Conservation (phyloP, 208 protist genomes). For the Phytomonas francai region DNA sequence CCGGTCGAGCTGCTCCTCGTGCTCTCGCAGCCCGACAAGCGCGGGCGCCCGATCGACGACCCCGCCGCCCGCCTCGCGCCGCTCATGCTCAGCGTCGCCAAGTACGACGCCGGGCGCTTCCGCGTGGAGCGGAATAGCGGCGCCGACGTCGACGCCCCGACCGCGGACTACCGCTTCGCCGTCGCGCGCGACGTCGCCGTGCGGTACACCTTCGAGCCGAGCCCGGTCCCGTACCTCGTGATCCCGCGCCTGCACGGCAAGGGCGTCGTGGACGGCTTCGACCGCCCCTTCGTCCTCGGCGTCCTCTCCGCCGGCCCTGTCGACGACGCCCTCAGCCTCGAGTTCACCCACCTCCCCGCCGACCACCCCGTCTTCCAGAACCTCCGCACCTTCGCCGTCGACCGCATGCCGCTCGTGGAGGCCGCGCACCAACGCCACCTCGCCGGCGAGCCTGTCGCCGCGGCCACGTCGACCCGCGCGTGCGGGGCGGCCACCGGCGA, state of each 20-base stretch:
- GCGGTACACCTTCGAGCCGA: constrained; percentile 43
- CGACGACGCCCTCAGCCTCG: constrained; percentile 29
- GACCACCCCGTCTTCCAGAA: constrained; percentile 40
- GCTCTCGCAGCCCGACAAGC: constrained; percentile 68
- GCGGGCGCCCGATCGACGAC: constrained; percentile 20
- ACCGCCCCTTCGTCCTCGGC: constrained; percentile 39
- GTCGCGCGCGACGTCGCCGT: constrained; percentile 49
- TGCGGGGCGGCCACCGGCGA: constrained; percentile 2
- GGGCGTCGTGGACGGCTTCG: constrained; percentile 26
- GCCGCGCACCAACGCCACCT: constrained; percentile 33
- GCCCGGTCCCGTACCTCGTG: constrained; percentile 37
- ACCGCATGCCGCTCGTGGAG: constrained; percentile 13
- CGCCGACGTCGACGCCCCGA: constrained; percentile 22
- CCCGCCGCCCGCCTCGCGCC: constrained; percentile 27
- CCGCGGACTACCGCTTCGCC: constrained; percentile 39
- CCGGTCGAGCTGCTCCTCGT: constrained; percentile 29
- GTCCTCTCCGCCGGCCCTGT: constrained; percentile 22
- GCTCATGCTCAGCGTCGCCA: constrained; percentile 48
- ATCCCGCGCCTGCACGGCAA: constrained; percentile 56
- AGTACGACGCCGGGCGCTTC: constrained; percentile 5
- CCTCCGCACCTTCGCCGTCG: constrained; percentile 20
- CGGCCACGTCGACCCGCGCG: constrained; percentile 12
- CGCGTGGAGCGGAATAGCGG: constrained; percentile 23
- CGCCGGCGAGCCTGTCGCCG: constrained; percentile 8
- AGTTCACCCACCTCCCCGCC: constrained; percentile 26